Conservation (phyloP, 768 basidiomycete species). For the Hortiboletus campestris region DNA sequence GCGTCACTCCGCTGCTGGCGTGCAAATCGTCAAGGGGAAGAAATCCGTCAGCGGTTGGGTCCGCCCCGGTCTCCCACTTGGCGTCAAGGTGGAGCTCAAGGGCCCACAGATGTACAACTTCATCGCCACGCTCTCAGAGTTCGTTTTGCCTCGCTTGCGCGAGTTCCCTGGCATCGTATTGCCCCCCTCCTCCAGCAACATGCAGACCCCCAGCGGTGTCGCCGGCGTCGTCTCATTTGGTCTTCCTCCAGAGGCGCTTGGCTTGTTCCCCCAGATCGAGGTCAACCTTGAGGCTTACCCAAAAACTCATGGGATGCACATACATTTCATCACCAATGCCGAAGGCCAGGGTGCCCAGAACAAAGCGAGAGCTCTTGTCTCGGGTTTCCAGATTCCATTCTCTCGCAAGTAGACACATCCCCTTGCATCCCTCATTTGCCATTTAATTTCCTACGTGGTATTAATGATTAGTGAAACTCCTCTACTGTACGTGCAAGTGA, state of each 20-base stretch:
- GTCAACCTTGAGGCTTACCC: conserved; percentile 91
- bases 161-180: conserved; percentile 85
- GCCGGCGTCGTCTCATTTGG: conserved; percentile 91
- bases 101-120: conserved; percentile 96
- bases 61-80: conserved; percentile 75
- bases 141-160: conserved; percentile 90
- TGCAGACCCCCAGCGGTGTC: conserved; percentile 72
- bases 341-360: conserved; percentile 89
- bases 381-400: conserved; percentile 93
- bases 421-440: neutral
- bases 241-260: conserved; percentile 79
- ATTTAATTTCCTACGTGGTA: conserved; percentile 9
- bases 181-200: conserved; percentile 68
- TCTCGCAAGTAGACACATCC: conserved; percentile 36
- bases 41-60: conserved; percentile 81
- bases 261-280: conserved; percentile 93
- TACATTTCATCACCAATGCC: conserved; percentile 90
- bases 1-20: conserved; percentile 63
- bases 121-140: conserved; percentile 82
- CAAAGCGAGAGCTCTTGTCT: conserved; percentile 79
- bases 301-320: conserved; percentile 83
- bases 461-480: conserved; percentile 24
- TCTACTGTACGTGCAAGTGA: conserved; percentile 32
- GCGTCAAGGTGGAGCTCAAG: conserved; percentile 86
- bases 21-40: conserved; percentile 71